Evolutionary conservation across 208 protist genomes (phyloP).

Genomic region (Acanthamoeba royreba): DNA sequence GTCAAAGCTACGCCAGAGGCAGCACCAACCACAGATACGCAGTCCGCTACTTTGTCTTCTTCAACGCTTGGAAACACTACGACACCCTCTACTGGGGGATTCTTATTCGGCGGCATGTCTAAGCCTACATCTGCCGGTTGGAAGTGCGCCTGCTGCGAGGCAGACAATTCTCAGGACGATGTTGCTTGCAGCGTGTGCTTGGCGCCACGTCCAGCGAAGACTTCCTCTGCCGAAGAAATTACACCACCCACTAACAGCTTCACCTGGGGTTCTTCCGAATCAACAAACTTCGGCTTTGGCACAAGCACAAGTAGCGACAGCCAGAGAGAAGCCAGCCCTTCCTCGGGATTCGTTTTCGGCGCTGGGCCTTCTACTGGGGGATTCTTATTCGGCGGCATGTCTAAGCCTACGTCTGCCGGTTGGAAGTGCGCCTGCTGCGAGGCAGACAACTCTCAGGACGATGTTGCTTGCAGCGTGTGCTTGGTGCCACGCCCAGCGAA

Average conservation of each 20-base stretch:
- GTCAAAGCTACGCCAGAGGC: too few relatives aligned
- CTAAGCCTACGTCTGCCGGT: not conserved
- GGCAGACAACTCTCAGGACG: not conserved
- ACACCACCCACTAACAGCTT: not conserved
- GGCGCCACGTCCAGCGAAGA: not conserved
- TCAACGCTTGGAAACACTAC: too few relatives aligned
- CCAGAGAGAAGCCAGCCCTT: not conserved
- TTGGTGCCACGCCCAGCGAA: not conserved
- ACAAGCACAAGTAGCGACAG: not conserved
- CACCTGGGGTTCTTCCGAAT: not conserved
- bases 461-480: not conserved
- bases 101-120: not conserved
- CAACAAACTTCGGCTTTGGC: not conserved
- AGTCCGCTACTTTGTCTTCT: too few relatives aligned
- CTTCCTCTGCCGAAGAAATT: not conserved
- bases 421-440: not conserved
- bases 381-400: not conserved
- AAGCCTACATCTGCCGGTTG: not conserved
- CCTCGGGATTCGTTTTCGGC: not conserved
- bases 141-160: not conserved
- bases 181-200: not conserved
- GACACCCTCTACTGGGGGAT: not conserved
- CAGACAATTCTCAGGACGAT: not conserved
- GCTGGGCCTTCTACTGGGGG: not conserved
- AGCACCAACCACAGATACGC: not conserved